Percentiles rank a stretch among this genome's conserved stretches.
phyloP scores from a whole-genome alignment of 345 rosid species.

The Aquilaria sinensis region DNA sequence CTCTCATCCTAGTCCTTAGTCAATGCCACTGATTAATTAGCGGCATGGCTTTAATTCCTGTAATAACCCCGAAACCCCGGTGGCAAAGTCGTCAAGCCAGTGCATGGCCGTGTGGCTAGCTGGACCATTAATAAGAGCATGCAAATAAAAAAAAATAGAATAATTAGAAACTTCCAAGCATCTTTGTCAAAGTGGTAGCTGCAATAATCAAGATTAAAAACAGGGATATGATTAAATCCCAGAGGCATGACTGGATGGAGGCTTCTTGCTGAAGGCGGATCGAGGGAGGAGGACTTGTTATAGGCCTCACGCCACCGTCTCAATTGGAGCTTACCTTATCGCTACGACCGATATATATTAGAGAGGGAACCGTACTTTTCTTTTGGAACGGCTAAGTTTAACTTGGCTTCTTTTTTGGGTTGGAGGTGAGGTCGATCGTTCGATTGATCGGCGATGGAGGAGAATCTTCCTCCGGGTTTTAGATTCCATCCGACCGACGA shows the following conservation, averaged over 20 bases:
- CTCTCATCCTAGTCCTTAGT: background rate
- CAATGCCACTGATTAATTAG: slow-evolving; percentile 1
- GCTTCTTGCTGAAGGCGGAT: slow-evolving; percentile 50
- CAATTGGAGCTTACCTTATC: background rate
- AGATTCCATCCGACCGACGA: slow-evolving; percentile 98
- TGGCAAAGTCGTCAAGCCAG: slow-evolving; percentile 9
- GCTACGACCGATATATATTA: slow-evolving; percentile 2
- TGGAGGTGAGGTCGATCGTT: background rate
- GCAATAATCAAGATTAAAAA: slow-evolving; percentile 43
- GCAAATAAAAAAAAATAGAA: slow-evolving; percentile 2
- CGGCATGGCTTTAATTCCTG: slow-evolving; percentile 7
- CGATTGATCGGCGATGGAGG: slow-evolving; percentile 39
- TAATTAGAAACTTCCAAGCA: slow-evolving; percentile 20
- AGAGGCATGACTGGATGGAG: slow-evolving; percentile 13
- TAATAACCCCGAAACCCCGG: slow-evolving; percentile 7
- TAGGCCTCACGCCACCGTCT: slow-evolving; percentile 12
- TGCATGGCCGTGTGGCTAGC: background rate
- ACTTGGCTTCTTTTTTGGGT: background rate
- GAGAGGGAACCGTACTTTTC: slow-evolving; percentile 7
- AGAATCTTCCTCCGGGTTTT: slow-evolving; percentile 93
- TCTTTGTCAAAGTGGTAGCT: slow-evolving; percentile 90
- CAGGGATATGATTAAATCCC: slow-evolving; percentile 4
- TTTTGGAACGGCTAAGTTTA: background rate
- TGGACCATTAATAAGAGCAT: background rate
- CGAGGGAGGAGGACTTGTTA: background rate